Conservation (phyloP, 2,329 filamentous ascomycete species). For the Paraphaeosphaeria sporulosa region DNA sequence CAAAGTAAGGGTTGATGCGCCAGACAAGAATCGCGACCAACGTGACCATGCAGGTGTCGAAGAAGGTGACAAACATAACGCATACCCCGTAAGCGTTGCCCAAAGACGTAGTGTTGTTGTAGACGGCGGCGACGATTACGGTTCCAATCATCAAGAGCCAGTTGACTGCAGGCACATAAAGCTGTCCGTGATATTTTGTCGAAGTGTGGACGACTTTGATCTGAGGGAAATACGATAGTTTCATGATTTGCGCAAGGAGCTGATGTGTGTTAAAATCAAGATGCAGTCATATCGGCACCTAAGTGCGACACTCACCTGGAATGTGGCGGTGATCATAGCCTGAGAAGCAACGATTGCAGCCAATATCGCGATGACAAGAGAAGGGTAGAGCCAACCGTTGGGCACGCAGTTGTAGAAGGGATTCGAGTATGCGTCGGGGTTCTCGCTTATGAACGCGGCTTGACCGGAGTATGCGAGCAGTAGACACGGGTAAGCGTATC, state of each 20-base stretch:
- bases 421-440: conserved; percentile 70
- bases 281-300: not conserved
- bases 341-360: conserved; percentile 80
- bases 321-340: conserved; percentile 78
- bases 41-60: conserved; percentile 77
- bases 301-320: conserved; percentile 59
- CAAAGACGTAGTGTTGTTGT: conserved; percentile 69
- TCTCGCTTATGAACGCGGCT: conserved; percentile 72
- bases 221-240: conserved; percentile 76
- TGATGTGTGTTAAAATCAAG: conserved; percentile 39
- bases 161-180: conserved; percentile 79
- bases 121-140: conserved; percentile 76
- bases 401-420: conserved; percentile 78
- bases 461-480: conserved; percentile 74
- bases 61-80: conserved; percentile 81
- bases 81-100: conserved; percentile 82
- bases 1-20: conserved; percentile 67
- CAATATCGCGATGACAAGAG: conserved; percentile 71
- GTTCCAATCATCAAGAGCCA: conserved; percentile 80
- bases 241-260: conserved; percentile 75
- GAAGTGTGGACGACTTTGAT: conserved; percentile 77
- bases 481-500: conserved; percentile 72
- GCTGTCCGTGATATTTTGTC: conserved; percentile 73
- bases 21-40: conserved; percentile 77
- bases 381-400: conserved; percentile 72